Conservation (phyloP, 805 yeast genomes). For the Ogataea nakhonphanomensis region DNA sequence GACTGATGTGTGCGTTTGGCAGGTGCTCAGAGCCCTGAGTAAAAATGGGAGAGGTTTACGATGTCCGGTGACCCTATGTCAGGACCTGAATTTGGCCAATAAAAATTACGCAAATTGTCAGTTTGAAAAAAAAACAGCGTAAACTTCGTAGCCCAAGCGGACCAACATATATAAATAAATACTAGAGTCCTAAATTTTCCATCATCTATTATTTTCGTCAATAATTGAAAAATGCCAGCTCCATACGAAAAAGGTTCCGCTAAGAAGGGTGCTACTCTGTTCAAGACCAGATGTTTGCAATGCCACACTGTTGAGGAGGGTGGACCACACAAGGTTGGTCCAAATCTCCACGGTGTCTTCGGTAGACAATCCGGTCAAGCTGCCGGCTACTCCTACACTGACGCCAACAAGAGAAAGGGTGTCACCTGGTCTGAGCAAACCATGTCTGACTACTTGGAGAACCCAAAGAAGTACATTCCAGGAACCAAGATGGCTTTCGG, state of each 20-base stretch:
- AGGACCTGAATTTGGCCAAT: slow-evolving; percentile 7
- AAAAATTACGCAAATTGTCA: slow-evolving; percentile 13
- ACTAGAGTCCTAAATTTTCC: slow-evolving; percentile 5
- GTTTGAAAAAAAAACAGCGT: slow-evolving; percentile 8
- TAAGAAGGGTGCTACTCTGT: slow-evolving; percentile 95
- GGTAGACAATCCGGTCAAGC: slow-evolving; percentile 93
- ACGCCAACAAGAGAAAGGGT: slow-evolving; percentile 96
- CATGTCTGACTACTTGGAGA: slow-evolving; percentile 92
- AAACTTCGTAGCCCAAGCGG: slow-evolving; percentile 4
- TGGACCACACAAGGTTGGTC: slow-evolving; percentile 99
- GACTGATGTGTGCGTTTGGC: too few relatives aligned
- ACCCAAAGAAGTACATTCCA: slow-evolving; percentile 99
- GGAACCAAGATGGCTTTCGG: slow-evolving; percentile 99
- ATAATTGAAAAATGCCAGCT: slow-evolving; percentile 35
- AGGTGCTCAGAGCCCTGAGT: too few relatives aligned
- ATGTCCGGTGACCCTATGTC: too few relatives aligned
- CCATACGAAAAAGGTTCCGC: slow-evolving; percentile 55
- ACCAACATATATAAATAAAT: slow-evolving; percentile 6
- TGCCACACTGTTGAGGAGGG: slow-evolving; percentile 97
- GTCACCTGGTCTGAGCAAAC: slow-evolving; percentile 84
- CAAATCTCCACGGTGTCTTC: slow-evolving; percentile 92
- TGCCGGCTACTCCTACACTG: slow-evolving; percentile 93
- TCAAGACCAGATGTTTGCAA: slow-evolving; percentile 98
- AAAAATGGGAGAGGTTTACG: too few relatives aligned
- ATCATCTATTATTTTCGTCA: slow-evolving; percentile 6